Evolutionary conservation across 2,329 filamentous ascomycete species (phyloP).

Genomic region (Penicillium frequentans): DNA sequence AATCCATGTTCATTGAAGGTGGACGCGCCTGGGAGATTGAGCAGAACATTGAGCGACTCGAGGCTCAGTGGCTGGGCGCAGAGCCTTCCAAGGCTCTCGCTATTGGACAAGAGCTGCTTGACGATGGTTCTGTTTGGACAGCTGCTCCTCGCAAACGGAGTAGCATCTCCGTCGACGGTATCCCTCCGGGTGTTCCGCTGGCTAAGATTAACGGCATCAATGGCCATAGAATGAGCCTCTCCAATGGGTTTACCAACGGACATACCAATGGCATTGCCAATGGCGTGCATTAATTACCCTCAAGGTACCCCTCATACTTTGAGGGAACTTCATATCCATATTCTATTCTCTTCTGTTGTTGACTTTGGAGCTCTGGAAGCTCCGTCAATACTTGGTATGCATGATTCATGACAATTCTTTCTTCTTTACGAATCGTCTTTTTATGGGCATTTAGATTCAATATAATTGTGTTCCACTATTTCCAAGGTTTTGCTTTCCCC

Average conservation of each 20-base stretch:
- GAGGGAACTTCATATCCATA: constrained; percentile 7
- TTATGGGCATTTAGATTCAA: too few relatives aligned
- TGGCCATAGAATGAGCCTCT: constrained; percentile 1
- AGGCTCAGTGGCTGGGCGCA: constrained; percentile 47
- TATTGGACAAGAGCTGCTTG: constrained; percentile 36
- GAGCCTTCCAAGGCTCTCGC: constrained; percentile 35
- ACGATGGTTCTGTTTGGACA: constrained; percentile 27
- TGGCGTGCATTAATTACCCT: constrained; percentile 12
- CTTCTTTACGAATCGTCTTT: too few relatives aligned
- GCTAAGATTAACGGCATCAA: constrained; percentile 17
- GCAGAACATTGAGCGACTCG: constrained; percentile 40
- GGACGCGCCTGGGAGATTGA: constrained; percentile 48
- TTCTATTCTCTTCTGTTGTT: neutral
- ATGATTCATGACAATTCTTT: neutral
- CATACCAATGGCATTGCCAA: constrained; percentile 9
- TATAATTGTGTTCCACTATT: neutral
- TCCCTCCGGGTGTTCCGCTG: constrained; percentile 18
- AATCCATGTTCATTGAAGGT: constrained; percentile 46
- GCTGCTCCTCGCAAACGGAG: constrained; percentile 17
- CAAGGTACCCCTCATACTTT: neutral
- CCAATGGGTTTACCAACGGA: constrained; percentile 5
- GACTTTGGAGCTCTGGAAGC: neutral
- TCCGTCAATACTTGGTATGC: neutral
- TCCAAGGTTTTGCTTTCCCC: neutral
- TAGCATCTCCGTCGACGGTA: constrained; percentile 17